Base-by-base conservation (phyloP, 169 alveolate species). In the Miamiensis avidus region DNA sequence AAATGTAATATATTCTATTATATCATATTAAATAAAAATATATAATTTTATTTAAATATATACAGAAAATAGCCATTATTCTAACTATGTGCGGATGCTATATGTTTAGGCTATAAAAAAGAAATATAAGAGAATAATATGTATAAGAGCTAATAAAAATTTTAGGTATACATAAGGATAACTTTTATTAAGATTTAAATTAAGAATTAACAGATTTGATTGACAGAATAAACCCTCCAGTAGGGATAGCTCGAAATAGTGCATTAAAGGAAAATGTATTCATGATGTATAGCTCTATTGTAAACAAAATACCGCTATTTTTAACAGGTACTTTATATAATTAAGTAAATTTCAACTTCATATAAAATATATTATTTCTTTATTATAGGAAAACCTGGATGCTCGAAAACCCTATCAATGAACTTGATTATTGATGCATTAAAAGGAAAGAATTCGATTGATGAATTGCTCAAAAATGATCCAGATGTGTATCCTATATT, bases 341-440 rank as follows among this genome's bases (percentile, higher is more conserved):
- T n/a, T n/a, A n/a, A n/a, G n/a, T n/a, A n/a, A n/a, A n/a, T n/a
- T n/a, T n/a, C n/a, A n/a, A n/a, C n/a, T n/a, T n/a, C n/a, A n/a
- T n/a, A n/a, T n/a, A n/a, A n/a, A n/a, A n/a, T n/a, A n/a, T n/a
- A n/a, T n/a, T n/a, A n/a, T n/a, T n/a, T n/a, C n/a, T n/a, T n/a
- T n/a, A n/a, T 49, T 49, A 49, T 49, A 49, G 69, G 69, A 49
- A 11, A 49, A 20, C 95, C 95, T 27, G 95, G 95, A 29, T 82
- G 92, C 74, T 88, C 93, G 77, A 91, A 91, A 88, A 85, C 95
- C 31, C 82, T 91, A 83, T 81, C 93, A 34, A 82, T 91, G 25
- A 84, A 89, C 33, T 81, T 88, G 75, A 81, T 91, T 28, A 82
- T 82, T 75, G 65, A 85, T n/a, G n/a, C 89, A 33, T 76, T 91